Evolutionary conservation across 2,329 filamentous ascomycete species (phyloP).

Genomic region (Karstenula rhodostoma): DNA sequence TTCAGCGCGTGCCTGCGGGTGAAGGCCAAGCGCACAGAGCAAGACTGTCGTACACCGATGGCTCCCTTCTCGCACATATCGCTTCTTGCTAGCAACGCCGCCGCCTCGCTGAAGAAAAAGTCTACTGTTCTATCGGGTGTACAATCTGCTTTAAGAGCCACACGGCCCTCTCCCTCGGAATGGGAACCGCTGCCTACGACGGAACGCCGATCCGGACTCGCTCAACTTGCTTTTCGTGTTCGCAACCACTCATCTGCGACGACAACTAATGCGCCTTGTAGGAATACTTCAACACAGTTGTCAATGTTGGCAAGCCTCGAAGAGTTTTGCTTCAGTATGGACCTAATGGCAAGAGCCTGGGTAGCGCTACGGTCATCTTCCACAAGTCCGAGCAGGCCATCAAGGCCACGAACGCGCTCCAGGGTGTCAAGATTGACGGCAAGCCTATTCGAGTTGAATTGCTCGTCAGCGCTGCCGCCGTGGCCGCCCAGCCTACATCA

Average conservation of each 20-base stretch:
- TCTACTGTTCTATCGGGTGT: constrained; percentile 27
- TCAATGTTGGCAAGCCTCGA: constrained; percentile 91
- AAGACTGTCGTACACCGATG: constrained; percentile 1
- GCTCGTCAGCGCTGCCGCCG: constrained; percentile 78
- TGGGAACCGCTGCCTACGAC: constrained; percentile 32
- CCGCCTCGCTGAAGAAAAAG: constrained; percentile 25
- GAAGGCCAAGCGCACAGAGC: constrained; percentile 10
- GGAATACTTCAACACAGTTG: constrained; percentile 93
- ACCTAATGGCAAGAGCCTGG: constrained; percentile 88
- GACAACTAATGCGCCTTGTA: constrained; percentile 76
- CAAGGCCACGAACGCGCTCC: constrained; percentile 83
- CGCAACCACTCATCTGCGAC: constrained; percentile 41
- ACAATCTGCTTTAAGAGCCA: constrained; percentile 38
- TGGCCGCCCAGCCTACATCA: constrained; percentile 73
- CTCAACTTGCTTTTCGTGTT: constrained; percentile 34
- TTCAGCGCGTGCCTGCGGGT: constrained; percentile 11
- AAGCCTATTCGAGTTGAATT: constrained; percentile 96
- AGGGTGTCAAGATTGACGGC: constrained; percentile 89
- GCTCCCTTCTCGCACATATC: constrained; percentile 18
- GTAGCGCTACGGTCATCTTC: constrained; percentile 91
- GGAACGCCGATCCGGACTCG: constrained; percentile 33
- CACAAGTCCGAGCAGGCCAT: constrained; percentile 79
- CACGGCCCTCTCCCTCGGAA: constrained; percentile 25
- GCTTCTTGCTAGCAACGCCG: constrained; percentile 14
- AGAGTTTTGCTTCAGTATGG: constrained; percentile 91